These are phyloP conservation scores for Calonectria henricotiae DNA, from an alignment of 2,329 filamentous ascomycete species.

Conservation along the genomic window DNA sequence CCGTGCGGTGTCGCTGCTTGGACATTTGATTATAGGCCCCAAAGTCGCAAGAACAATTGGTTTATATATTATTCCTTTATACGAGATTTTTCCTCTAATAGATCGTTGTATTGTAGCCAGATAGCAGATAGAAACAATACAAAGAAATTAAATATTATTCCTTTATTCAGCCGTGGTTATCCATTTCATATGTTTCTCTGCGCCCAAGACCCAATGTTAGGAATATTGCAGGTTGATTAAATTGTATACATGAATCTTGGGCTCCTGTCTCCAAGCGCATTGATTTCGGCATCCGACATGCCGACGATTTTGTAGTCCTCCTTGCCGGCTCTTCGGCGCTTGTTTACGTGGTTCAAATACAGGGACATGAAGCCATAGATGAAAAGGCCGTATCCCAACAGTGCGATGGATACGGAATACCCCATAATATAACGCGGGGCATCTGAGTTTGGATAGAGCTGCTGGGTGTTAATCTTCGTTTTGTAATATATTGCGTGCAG, in stretches of 20 bases:
- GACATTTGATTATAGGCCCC: no score
- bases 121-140: no score
- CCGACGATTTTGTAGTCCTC: slow-evolving; percentile 34
- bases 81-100: no score
- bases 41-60: background rate
- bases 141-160: no score
- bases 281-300: slow-evolving; percentile 28
- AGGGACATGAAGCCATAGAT: slow-evolving; percentile 34
- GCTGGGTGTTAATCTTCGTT: background rate
- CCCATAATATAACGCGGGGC: slow-evolving; percentile 31
- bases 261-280: slow-evolving; percentile 34
- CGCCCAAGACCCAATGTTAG: background rate
- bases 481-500: background rate
- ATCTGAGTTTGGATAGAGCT: slow-evolving; percentile 34
- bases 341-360: slow-evolving; percentile 29
- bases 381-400: slow-evolving; percentile 27
- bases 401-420: slow-evolving; percentile 32
- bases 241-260: slow-evolving; percentile 35
- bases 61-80: no score
- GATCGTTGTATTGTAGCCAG: no score
- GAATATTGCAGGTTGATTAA: background rate
- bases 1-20: no score
- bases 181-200: no score
- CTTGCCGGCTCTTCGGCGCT: slow-evolving; percentile 28
- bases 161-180: no score